These are phyloP conservation scores for Metschnikowia reukaufii DNA, from an alignment of 805 yeast genomes.

Conservation along the genomic window DNA sequence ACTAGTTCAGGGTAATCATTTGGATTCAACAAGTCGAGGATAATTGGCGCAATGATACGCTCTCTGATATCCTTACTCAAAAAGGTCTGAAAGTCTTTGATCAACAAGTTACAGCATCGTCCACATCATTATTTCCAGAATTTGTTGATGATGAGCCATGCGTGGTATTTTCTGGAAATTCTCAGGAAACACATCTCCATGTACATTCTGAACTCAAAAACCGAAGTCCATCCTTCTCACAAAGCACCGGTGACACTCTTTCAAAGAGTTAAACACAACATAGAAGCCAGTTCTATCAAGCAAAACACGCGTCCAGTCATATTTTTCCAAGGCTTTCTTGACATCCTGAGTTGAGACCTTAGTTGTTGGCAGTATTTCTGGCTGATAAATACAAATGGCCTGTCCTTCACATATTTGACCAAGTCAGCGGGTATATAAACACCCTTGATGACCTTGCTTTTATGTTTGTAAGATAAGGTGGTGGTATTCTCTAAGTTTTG, in stretches of 20 bases:
- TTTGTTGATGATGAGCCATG: constrained; percentile 11
- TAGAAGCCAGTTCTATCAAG: constrained; percentile 67
- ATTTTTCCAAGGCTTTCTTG: constrained; percentile 55
- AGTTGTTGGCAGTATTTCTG: constrained; percentile 49
- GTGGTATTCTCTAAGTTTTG: constrained; percentile 28
- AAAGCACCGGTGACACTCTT: constrained; percentile 61
- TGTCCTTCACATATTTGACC: constrained; percentile 48
- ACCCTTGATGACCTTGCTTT: constrained; percentile 33
- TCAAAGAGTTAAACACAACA: constrained; percentile 60
- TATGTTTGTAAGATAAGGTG: constrained; percentile 31
- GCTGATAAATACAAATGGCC: constrained; percentile 59
- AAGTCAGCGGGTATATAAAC: constrained; percentile 50
- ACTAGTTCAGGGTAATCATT: constrained; percentile 54
- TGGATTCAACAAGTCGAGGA: constrained; percentile 60
- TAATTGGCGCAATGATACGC: constrained; percentile 66
- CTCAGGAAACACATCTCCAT: constrained; percentile 63
- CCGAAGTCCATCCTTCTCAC: constrained; percentile 54
- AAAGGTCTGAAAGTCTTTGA: constrained; percentile 63
- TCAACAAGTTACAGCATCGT: constrained; percentile 59
- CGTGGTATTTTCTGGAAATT: constrained; percentile 47
- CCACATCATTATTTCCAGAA: constrained; percentile 38
- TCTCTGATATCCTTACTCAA: constrained; percentile 72
- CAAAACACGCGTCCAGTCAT: constrained; percentile 65
- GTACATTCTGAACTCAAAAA: constrained; percentile 48
- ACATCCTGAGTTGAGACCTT: constrained; percentile 55